Evolutionary conservation across 2,329 filamentous ascomycete genomes (phyloP).

Genomic region (Lachnellula hyalina): DNA sequence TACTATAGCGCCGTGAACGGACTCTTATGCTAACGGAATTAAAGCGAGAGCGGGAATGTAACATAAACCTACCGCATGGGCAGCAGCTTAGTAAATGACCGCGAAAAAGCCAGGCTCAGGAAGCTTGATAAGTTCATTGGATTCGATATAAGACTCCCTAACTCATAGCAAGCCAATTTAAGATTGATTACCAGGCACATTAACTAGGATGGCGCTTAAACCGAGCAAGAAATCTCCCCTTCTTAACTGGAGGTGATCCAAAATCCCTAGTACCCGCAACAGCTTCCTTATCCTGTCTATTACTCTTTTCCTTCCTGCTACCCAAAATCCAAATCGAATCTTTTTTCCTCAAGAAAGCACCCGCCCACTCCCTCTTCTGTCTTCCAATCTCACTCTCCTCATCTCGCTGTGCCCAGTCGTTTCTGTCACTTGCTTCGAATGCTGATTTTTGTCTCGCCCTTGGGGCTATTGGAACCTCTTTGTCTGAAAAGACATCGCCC

Average conservation of each 20-base stretch:
- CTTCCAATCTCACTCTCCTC: slow-evolving; percentile 16
- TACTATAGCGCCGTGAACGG: background rate
- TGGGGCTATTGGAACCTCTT: slow-evolving; percentile 4
- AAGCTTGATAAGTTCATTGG: background rate
- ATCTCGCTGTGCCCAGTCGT: slow-evolving; percentile 56
- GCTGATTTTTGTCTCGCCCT: slow-evolving; percentile 11
- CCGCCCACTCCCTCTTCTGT: slow-evolving; percentile 17
- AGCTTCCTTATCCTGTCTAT: slow-evolving; percentile 21
- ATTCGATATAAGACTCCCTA: background rate
- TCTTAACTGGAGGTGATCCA: slow-evolving; percentile 13
- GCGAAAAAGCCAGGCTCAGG: background rate
- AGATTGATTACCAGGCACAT: slow-evolving; percentile 1
- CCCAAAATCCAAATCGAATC: slow-evolving; percentile 48
- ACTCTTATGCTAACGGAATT: background rate
- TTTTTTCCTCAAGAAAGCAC: slow-evolving; percentile 36
- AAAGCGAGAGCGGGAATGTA: background rate
- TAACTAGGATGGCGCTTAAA: slow-evolving; percentile 27
- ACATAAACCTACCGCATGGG: background rate
- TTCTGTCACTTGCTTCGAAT: slow-evolving; percentile 18
- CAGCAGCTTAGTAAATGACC: background rate
- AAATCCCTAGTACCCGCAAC: slow-evolving; percentile 15
- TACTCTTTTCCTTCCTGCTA: slow-evolving; percentile 32
- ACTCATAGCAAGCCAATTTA: background rate
- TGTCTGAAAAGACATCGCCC: slow-evolving; percentile 21
- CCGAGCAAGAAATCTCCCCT: slow-evolving; percentile 23